These are phyloP conservation scores for Chionographis japonica DNA, from an alignment of 106 monocot genomes.

Conservation along the genomic window DNA sequence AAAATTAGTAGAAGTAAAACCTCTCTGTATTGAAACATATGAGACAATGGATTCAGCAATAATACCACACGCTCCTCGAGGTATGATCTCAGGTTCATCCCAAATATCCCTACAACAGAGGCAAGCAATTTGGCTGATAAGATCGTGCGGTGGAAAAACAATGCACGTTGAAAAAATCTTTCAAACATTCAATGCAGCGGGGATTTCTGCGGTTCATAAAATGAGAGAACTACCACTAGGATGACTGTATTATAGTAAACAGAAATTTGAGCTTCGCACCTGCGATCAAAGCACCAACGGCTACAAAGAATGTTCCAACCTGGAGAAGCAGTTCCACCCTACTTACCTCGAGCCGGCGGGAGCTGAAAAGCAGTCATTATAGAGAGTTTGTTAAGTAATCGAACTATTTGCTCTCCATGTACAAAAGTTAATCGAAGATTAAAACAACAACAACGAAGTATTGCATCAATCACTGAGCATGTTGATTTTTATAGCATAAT, in stretches of 20 bases:
- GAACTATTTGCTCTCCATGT: background rate
- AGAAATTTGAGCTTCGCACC: constrained; percentile 13
- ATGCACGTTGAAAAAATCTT: no score
- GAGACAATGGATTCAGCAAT: background rate
- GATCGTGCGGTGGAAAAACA: no score
- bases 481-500: no score
- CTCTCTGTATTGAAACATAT: background rate
- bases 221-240: no score
- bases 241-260: no score
- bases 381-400: background rate
- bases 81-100: constrained; percentile 95
- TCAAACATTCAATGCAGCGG: no score
- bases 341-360: constrained; percentile 85
- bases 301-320: constrained; percentile 96
- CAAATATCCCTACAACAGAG: constrained; percentile 74
- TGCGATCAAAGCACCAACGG: constrained; percentile 91
- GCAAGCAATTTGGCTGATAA: background rate
- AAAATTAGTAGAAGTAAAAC: background rate
- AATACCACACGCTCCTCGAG: constrained; percentile 83
- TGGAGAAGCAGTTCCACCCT: constrained; percentile 93
- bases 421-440: background rate
- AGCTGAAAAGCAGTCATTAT: constrained; percentile 34
- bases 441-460: background rate
- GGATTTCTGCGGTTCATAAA: no score
- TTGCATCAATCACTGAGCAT: background rate